These are phyloP conservation scores for Zygoascus flipseniorum DNA, from an alignment of 805 yeast species.

Conservation along the genomic window DNA sequence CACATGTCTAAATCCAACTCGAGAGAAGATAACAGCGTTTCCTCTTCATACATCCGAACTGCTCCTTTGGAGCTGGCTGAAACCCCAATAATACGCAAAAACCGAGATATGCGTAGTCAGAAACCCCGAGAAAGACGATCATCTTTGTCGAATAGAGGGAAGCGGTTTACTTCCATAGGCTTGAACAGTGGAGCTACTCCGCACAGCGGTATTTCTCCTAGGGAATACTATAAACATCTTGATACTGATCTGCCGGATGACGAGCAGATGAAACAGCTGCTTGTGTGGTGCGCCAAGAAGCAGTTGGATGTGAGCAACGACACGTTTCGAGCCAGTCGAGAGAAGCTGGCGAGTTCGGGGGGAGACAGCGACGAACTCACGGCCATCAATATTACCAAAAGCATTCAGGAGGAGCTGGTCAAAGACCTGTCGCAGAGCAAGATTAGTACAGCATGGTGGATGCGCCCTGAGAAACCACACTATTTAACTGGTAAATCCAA, in stretches of 20 bases:
- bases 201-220: conserved; percentile 48
- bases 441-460: conserved; percentile 64
- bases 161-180: conserved; percentile 64
- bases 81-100: not conserved
- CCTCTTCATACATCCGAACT: not conserved
- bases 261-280: conserved; percentile 58
- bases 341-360: conserved; percentile 3
- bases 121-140: conserved; percentile 15
- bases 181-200: conserved; percentile 56
- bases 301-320: conserved; percentile 27
- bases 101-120: not conserved
- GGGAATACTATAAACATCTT: conserved; percentile 53
- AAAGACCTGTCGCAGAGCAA: conserved; percentile 51
- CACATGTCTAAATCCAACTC: too few species aligned
- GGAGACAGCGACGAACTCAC: conserved; percentile 11
- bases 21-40: not conserved
- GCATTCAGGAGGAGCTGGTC: conserved; percentile 55
- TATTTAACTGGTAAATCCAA: conserved; percentile 18
- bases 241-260: conserved; percentile 61
- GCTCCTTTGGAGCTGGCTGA: not conserved
- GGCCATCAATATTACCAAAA: conserved; percentile 40
- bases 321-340: conserved; percentile 19
- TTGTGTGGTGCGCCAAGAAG: conserved; percentile 60
- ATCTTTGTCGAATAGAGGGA: conserved; percentile 44
- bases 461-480: conserved; percentile 26